Evolutionary conservation across 2,329 filamentous ascomycete genomes (phyloP).

Genomic region (Coccinonectria pachysandricola): DNA sequence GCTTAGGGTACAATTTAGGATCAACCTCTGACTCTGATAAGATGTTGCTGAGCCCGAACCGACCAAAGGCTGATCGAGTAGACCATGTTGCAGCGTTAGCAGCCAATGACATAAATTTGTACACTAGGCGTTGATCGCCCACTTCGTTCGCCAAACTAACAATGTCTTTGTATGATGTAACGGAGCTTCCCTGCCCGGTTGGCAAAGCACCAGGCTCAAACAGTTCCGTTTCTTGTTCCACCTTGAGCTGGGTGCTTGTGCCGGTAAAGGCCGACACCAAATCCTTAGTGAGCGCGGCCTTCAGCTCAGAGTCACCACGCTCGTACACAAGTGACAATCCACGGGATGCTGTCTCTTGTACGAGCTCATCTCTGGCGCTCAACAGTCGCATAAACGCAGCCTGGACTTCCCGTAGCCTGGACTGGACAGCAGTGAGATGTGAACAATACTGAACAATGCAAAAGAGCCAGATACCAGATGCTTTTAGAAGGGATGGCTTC

Average conservation of each 20-base stretch:
- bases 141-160: constrained; percentile 93
- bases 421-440: constrained; percentile 63
- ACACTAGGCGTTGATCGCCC: constrained; percentile 90
- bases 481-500: constrained; percentile 82
- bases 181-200: constrained; percentile 77
- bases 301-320: constrained; percentile 71
- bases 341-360: constrained; percentile 89
- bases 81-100: constrained; percentile 96
- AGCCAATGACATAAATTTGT: constrained; percentile 96
- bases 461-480: constrained; percentile 90
- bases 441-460: constrained; percentile 86
- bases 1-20: constrained; percentile 88
- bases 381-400: constrained; percentile 80
- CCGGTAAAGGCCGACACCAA: constrained; percentile 84
- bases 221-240: constrained; percentile 82
- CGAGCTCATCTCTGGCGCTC: constrained; percentile 80
- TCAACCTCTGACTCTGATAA: constrained; percentile 82
- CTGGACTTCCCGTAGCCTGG: constrained; percentile 67
- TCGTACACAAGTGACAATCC: constrained; percentile 91
- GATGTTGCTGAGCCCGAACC: constrained; percentile 86
- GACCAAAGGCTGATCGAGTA: constrained; percentile 88
- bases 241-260: constrained; percentile 62
- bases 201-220: constrained; percentile 87
- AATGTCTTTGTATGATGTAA: constrained; percentile 97
- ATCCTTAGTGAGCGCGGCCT: constrained; percentile 75